These are phyloP conservation scores for Ophiognomonia clavigignenti-juglandacearum DNA, from an alignment of 2,329 filamentous ascomycete species.

Conservation along the genomic window DNA sequence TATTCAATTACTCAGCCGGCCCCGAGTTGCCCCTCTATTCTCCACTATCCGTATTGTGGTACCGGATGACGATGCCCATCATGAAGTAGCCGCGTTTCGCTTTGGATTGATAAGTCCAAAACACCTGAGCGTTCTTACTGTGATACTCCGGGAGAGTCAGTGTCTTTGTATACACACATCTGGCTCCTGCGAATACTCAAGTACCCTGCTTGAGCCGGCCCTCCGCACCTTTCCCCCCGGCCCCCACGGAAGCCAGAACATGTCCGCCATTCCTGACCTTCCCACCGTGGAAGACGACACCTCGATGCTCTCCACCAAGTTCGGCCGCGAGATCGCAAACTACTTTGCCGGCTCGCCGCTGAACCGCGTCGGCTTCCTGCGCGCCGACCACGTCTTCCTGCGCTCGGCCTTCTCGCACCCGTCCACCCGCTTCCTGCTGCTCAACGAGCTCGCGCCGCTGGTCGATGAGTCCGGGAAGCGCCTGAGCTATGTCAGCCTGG, in stretches of 20 bases:
- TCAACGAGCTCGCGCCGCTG: slow-evolving; percentile 75
- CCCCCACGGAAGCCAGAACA: not conserved
- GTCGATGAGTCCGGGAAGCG: slow-evolving; percentile 47
- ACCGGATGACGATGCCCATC: slow-evolving; percentile 11
- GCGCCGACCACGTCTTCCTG: slow-evolving; percentile 66
- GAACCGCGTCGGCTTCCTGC: slow-evolving; percentile 76
- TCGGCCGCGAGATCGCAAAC: slow-evolving; percentile 75
- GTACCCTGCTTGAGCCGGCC: not conserved
- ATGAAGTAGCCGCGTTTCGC: not conserved
- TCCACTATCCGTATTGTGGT: slow-evolving; percentile 12
- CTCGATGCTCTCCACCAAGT: slow-evolving; percentile 70
- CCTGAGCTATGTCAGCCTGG: slow-evolving; percentile 64
- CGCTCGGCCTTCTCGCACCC: slow-evolving; percentile 61
- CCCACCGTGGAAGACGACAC: slow-evolving; percentile 41
- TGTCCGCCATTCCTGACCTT: slow-evolving; percentile 35
- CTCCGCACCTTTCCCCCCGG: not conserved
- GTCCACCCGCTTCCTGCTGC: slow-evolving; percentile 66
- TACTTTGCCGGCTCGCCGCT: slow-evolving; percentile 78
- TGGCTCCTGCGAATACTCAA: not conserved
- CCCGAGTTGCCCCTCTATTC: slow-evolving; percentile 9
- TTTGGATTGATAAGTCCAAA: not conserved
- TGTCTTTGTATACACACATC: too few relatives aligned
- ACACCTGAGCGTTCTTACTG: not conserved
- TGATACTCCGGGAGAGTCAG: not conserved
- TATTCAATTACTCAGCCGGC: slow-evolving; percentile 15